Conservation (phyloP, 2,329 filamentous ascomycete species). For the Botrytis fabae region DNA sequence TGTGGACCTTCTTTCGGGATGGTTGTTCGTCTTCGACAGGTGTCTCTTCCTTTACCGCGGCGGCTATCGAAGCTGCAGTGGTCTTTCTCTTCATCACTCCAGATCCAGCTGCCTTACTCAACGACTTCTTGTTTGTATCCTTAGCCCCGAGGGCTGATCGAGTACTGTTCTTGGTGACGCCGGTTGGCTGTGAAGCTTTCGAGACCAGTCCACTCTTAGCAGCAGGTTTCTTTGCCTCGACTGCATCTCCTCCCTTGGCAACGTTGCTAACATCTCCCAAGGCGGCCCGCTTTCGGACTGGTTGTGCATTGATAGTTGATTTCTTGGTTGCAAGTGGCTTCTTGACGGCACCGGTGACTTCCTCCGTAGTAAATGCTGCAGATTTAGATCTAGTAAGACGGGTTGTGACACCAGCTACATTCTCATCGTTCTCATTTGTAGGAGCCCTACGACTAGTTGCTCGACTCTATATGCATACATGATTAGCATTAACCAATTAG, state of each 20-base stretch:
- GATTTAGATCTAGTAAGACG: conserved; percentile 93
- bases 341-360: conserved; percentile 53
- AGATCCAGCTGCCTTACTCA: conserved; percentile 73
- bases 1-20: conserved; percentile 63
- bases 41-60: conserved; percentile 61
- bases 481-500: conserved; percentile 42
- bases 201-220: conserved; percentile 70
- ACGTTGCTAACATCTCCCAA: conserved; percentile 96
- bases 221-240: conserved; percentile 73
- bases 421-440: conserved; percentile 95
- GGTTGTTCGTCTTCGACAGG: conserved; percentile 67
- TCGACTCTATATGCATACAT: conserved; percentile 53
- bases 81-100: conserved; percentile 73
- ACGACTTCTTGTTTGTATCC: conserved; percentile 64
- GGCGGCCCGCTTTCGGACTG: conserved; percentile 74
- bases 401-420: conserved; percentile 64
- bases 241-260: conserved; percentile 66
- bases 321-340: conserved; percentile 73
- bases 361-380: conserved; percentile 65
- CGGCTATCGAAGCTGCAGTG: conserved; percentile 52
- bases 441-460: conserved; percentile 71
- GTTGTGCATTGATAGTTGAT: conserved; percentile 52
- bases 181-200: conserved; percentile 79
- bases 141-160: conserved; percentile 66
- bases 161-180: conserved; percentile 69